phyloP scores from a whole-genome alignment of 441 rosid species.

The Erodium trifolium region DNA sequence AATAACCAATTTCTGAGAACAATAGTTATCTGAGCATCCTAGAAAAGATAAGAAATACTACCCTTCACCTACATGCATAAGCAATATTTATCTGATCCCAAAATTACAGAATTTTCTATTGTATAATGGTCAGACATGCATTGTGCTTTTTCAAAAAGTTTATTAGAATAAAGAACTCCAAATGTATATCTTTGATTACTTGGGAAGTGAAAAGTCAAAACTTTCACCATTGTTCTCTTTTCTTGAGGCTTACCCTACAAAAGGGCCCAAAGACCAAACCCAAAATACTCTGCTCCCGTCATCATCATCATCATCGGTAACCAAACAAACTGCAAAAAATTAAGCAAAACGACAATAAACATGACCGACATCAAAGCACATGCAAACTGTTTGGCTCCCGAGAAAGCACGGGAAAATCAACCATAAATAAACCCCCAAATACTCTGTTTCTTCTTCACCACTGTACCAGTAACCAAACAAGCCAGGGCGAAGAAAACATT shows the following conservation, averaged over 20 bases:
- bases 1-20: too few relatives aligned
- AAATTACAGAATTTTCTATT: neutral
- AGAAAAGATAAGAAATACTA: neutral
- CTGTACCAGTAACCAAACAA: too few relatives aligned
- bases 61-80: neutral
- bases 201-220: neutral
- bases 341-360: neutral
- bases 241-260: neutral
- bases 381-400: neutral
- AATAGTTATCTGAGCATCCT: too few relatives aligned
- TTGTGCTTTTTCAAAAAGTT: neutral
- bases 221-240: neutral
- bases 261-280: slow-evolving; percentile 1
- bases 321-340: neutral
- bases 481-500: too few relatives aligned
- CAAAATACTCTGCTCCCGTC: neutral
- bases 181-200: neutral
- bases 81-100: neutral
- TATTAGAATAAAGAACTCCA: neutral
- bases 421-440: too few relatives aligned
- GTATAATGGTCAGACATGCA: neutral
- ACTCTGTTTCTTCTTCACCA: too few relatives aligned
- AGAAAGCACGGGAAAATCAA: too few relatives aligned
- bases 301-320: neutral
- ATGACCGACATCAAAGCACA: neutral